Evolutionary conservation across 208 protist species (phyloP).

Genomic region (Crithidia thermophila): DNA sequence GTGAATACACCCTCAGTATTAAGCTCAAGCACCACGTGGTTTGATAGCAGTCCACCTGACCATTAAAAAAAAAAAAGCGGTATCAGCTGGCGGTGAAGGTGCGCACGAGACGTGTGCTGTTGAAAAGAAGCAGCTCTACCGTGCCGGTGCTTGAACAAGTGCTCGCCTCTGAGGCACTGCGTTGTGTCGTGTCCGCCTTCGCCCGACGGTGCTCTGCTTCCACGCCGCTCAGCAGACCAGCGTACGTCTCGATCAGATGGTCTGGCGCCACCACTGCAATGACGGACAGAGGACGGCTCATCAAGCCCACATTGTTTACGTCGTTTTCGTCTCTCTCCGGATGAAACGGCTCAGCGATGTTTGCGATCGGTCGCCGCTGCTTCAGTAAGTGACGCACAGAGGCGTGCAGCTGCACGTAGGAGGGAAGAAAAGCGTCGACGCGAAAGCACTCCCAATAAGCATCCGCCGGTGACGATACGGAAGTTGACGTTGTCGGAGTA

Average conservation of each 20-base stretch:
- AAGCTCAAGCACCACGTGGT: no score
- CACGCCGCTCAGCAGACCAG: constrained; percentile 18
- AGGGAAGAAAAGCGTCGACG: constrained; percentile 58
- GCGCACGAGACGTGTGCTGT: constrained; percentile 14
- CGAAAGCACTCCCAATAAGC: constrained; percentile 51
- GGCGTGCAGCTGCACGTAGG: constrained; percentile 50
- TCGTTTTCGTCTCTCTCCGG: no score
- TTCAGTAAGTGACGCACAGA: constrained; percentile 47
- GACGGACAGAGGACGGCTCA: constrained; percentile 6
- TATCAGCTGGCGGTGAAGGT: neutral
- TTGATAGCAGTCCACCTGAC: no score
- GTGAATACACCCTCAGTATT: no score
- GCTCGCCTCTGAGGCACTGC: neutral
- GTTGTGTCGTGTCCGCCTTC: no score
- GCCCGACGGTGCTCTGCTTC: constrained; percentile 19
- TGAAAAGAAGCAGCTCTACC: constrained; percentile 28
- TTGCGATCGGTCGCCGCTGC: constrained; percentile 20
- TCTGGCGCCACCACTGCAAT: constrained; percentile 46
- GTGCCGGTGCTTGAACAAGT: neutral
- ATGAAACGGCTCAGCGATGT: no score
- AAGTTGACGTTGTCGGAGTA: neutral
- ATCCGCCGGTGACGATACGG: neutral
- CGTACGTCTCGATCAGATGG: constrained; percentile 37
- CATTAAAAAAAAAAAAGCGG: no score
- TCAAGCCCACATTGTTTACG: neutral